Evolutionary conservation across 805 yeast genomes (phyloP).

Genomic region (Komagataella phaffii): DNA sequence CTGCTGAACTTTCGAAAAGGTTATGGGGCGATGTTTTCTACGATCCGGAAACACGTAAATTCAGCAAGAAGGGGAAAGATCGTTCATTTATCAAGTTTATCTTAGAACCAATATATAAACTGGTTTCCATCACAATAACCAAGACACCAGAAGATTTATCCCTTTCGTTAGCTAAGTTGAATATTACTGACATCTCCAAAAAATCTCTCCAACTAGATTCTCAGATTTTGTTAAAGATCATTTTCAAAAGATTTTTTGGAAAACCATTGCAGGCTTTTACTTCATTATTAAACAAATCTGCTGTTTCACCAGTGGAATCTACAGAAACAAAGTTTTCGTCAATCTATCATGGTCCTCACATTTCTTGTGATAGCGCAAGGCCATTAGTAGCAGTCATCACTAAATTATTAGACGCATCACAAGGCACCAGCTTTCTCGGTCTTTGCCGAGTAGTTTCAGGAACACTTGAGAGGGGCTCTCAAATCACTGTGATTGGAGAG

Average conservation of each 20-base stretch:
- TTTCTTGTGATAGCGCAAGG: slow-evolving; percentile 22
- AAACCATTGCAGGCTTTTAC: slow-evolving; percentile 33
- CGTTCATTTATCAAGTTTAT: slow-evolving; percentile 53
- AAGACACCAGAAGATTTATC: slow-evolving; percentile 30
- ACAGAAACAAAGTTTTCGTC: slow-evolving; percentile 12
- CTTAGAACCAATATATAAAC: slow-evolving; percentile 69
- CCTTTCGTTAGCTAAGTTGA: slow-evolving; percentile 29
- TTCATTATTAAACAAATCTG: slow-evolving; percentile 24
- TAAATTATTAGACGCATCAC: slow-evolving; percentile 43
- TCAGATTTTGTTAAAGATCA: slow-evolving; percentile 38
- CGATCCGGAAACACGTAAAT: slow-evolving; percentile 26
- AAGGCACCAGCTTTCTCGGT: slow-evolving; percentile 37
- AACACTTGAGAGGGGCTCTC: slow-evolving; percentile 28
- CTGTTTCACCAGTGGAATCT: slow-evolving; percentile 24
- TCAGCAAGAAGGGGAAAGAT: slow-evolving; percentile 18
- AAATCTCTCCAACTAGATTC: slow-evolving; percentile 37
- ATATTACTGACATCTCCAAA: slow-evolving; percentile 25
- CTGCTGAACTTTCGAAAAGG: slow-evolving; percentile 32
- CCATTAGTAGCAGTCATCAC: slow-evolving; percentile 39
- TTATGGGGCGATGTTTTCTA: slow-evolving; percentile 74
- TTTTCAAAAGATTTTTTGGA: slow-evolving; percentile 43
- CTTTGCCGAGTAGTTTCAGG: slow-evolving; percentile 57
- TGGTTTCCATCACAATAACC: slow-evolving; percentile 47
- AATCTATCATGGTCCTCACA: slow-evolving; percentile 15
- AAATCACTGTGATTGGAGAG: slow-evolving; percentile 45